phyloP scores from a whole-genome alignment of 2,329 filamentous ascomycete species.

The Cytospora schulzeri region DNA sequence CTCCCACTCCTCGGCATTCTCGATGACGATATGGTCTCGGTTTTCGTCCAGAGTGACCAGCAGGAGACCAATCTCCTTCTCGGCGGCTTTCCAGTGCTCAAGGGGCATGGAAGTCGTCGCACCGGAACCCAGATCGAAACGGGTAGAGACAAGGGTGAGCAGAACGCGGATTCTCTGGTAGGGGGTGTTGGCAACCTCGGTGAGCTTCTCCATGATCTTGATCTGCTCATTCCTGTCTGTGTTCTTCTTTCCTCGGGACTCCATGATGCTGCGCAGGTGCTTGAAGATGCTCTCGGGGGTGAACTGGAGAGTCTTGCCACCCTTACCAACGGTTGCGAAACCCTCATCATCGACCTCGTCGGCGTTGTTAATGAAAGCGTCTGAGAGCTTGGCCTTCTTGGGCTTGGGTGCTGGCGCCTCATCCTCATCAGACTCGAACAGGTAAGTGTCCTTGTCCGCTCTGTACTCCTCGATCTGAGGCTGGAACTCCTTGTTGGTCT shows the following conservation, averaged over 20 bases:
- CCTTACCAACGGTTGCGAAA: constrained; percentile 85
- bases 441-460: constrained; percentile 81
- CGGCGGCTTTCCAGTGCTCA: constrained; percentile 95
- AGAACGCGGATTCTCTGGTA: constrained; percentile 95
- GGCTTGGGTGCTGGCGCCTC: constrained; percentile 60
- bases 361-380: constrained; percentile 49
- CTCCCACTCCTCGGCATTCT: constrained; percentile 97
- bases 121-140: constrained; percentile 88
- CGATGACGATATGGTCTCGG: constrained; percentile 80
- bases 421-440: constrained; percentile 77
- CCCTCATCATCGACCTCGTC: constrained; percentile 74
- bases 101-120: constrained; percentile 81
- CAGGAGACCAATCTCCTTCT: constrained; percentile 79
- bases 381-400: constrained; percentile 53
- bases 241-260: constrained; percentile 98
- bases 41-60: constrained; percentile 79
- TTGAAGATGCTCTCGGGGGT: constrained; percentile 98
- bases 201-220: constrained; percentile 93
- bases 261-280: constrained; percentile 88
- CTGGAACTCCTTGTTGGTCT: constrained; percentile 95
- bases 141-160: constrained; percentile 85
- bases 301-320: constrained; percentile 86
- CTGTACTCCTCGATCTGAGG: constrained; percentile 85
- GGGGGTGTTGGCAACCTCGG: constrained; percentile 83
- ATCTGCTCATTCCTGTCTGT: constrained; percentile 95